phyloP scores from a whole-genome alignment of 495 filamentous ascomycete species.

The Penicillium goetzii region DNA sequence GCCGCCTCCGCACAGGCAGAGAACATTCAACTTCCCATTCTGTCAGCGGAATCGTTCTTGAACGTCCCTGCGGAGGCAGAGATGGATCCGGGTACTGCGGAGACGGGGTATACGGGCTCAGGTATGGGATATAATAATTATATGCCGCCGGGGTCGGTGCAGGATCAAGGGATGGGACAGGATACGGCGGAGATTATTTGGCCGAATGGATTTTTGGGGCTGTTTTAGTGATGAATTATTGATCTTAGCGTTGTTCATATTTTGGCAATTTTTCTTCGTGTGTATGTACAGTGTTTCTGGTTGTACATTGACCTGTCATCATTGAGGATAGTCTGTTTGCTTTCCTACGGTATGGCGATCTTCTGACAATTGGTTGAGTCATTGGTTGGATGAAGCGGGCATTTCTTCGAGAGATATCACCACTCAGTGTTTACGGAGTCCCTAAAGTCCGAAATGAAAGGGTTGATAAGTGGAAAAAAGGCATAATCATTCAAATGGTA shows the following conservation, averaged over 20 bases:
- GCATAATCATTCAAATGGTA: constrained; percentile 17
- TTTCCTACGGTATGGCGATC: not conserved
- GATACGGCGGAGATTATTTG: constrained; percentile 16
- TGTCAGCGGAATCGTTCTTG: constrained; percentile 30
- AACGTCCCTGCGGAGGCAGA: constrained; percentile 12
- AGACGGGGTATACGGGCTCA: not conserved
- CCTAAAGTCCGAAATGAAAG: not conserved
- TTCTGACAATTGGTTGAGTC: not conserved
- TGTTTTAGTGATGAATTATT: constrained; percentile 18
- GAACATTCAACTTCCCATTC: constrained; percentile 20
- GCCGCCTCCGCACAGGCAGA: constrained; percentile 7
- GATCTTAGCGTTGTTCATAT: not conserved
- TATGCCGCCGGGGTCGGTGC: constrained; percentile 1
- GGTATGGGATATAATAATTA: constrained; percentile 16
- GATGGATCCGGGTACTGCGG: not conserved
- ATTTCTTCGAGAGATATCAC: not conserved
- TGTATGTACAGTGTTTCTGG: not conserved
- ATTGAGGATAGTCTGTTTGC: not conserved
- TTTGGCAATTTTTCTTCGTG: not conserved
- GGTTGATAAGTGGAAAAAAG: not conserved
- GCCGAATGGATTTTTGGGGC: constrained; percentile 28
- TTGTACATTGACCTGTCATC: not conserved
- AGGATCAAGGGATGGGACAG: constrained; percentile 9
- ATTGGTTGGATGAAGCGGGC: not conserved
- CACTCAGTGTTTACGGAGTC: not conserved